Base-by-base conservation (phyloP, 2,329 filamentous ascomycete genomes). In the Phaeophleospora eucalypticola region DNA sequence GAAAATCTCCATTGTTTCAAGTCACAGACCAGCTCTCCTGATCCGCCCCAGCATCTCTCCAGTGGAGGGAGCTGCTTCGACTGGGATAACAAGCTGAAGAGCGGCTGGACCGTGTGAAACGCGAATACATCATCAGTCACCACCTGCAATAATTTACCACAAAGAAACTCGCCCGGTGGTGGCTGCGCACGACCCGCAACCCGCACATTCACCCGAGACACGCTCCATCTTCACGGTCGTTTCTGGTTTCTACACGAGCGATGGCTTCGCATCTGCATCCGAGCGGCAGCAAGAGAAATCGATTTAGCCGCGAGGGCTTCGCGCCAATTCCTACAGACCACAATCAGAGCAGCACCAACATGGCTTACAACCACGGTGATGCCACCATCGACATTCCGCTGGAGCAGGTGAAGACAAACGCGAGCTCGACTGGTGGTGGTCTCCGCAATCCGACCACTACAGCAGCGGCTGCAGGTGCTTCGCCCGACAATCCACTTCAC, bases 341-440 rank as follows among this genome's bases (percentile, higher is more conserved):
- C 33, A 43, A 49, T 36, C 10, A 38, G 20, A 39, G 45, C 24
- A 29, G 12, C 24, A 29, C 24, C 45, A 51, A 53, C 46, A 59
- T 57, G 51, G 35, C 43, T 10, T 39, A 35, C 29, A 71, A 69
- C 46, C 69, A 73, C 20, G 71, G 76, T 53, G 77, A 80, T 58
- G 74, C 72, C 36, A 80, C 78, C 19, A 79, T 79, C 57, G 76
- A 83, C 56, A 84, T 84, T 43, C 81, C 81, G 6, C 70, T 84
- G 52, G 74, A 79, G 55, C 73, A 71, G 39, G 76, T 82, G 34
- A 65, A 71, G 53, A 78, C 73, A 46, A 69, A 71, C 51, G 47
- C 50, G 8, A 67, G 69, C 42, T 71, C 72, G 49, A 70, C 69
- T 10, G 71, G 71, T 33, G 70, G 58, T 7, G 70, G 58, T 8